Conservation (phyloP, 2,329 filamentous ascomycete species). For the Diaporthe ampelina region DNA sequence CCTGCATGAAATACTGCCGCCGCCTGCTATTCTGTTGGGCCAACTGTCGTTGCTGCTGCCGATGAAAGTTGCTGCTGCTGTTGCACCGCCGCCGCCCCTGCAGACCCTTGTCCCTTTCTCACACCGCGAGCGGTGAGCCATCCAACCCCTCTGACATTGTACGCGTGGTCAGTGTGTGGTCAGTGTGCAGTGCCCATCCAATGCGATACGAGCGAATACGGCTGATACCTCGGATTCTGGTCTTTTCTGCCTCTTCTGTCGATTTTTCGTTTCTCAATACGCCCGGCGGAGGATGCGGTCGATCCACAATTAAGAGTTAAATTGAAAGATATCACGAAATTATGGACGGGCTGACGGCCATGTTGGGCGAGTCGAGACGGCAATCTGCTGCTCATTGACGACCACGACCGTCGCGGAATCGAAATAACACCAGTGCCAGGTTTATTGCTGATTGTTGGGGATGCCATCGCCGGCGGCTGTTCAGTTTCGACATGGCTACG, state of each 20-base stretch:
- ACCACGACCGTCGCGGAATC: neutral
- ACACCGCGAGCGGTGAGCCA: conserved; percentile 2
- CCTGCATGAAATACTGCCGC: conserved; percentile 8
- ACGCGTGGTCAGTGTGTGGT: conserved; percentile 5
- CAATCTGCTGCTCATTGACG: conserved; percentile 13
- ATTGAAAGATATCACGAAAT: conserved; percentile 6
- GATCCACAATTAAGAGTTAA: conserved; percentile 9
- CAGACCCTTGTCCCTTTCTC: neutral
- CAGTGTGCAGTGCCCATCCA: conserved; percentile 1
- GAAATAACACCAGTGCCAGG: conserved; percentile 18
- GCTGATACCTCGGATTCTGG: neutral
- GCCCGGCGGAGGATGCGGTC: neutral
- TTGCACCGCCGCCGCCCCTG: neutral
- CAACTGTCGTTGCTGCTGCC: neutral
- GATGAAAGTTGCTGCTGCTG: neutral
- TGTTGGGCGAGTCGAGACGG: conserved; percentile 14
- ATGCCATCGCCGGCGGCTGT: conserved; percentile 1
- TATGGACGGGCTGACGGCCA: neutral
- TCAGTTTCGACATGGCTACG: neutral
- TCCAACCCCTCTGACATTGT: conserved; percentile 1
- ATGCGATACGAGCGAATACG: conserved; percentile 15
- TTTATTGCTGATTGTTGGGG: neutral
- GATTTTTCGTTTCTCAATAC: neutral
- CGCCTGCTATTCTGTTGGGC: neutral
- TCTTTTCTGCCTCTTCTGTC: neutral